Evolutionary conservation across 2,329 filamentous ascomycete species (phyloP).

Genomic region (Fusarium tanahbumbuense): DNA sequence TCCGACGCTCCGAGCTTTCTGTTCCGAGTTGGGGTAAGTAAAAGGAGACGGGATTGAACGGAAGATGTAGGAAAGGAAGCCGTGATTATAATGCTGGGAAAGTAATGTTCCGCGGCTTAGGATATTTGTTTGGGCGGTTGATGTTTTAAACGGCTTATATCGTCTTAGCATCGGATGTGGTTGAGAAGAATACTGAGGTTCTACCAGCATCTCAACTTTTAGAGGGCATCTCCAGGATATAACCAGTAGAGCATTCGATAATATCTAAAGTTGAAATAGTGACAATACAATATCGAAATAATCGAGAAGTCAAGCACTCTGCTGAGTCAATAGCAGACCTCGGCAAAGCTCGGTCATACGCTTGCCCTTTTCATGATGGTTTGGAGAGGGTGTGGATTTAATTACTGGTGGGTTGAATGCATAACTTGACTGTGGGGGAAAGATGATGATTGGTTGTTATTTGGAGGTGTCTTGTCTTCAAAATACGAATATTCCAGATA

Average conservation of each 20-base stretch:
- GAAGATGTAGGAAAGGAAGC: not conserved
- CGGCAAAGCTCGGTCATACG: conserved; percentile 39
- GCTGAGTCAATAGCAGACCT: conserved; percentile 26
- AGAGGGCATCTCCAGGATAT: not conserved
- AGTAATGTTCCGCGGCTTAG: conserved; percentile 2
- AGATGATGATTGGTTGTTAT: conserved; percentile 10
- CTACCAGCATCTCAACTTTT: not conserved
- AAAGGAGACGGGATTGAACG: conserved; percentile 26
- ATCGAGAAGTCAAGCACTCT: conserved; percentile 3
- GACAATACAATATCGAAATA: not conserved
- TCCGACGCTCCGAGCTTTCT: conserved; percentile 43
- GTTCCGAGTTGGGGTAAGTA: conserved; percentile 17
- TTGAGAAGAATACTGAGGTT: not conserved
- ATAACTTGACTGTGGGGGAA: conserved; percentile 18
- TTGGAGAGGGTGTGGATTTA: conserved; percentile 30
- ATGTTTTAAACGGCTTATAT: not conserved
- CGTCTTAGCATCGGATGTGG: not conserved
- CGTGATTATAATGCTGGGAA: not conserved
- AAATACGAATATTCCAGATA: not conserved
- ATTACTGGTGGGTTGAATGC: not conserved
- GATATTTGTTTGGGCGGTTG: not conserved
- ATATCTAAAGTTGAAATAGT: not conserved
- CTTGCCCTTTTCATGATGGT: conserved; percentile 24
- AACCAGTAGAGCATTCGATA: conserved; percentile 29
- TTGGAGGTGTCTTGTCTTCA: not conserved